These are phyloP conservation scores for Paecilomyces niveus DNA, from an alignment of 2,329 filamentous ascomycete genomes.

Conservation along the genomic window DNA sequence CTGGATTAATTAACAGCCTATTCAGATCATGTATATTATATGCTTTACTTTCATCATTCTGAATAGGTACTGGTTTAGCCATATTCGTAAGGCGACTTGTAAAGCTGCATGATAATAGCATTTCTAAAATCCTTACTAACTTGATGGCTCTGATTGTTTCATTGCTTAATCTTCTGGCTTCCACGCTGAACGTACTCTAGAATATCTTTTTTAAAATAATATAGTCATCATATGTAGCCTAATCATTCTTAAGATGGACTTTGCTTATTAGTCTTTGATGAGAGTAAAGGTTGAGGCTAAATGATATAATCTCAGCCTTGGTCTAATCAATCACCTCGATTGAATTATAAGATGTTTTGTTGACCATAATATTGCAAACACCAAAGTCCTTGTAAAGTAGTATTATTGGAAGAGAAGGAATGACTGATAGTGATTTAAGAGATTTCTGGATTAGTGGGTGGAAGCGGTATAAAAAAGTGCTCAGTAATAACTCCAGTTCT, in stretches of 20 bases:
- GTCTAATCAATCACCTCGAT: conserved; percentile 39
- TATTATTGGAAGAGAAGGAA: conserved; percentile 34
- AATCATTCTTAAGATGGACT: conserved; percentile 30
- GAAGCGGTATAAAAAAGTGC: conserved; percentile 29
- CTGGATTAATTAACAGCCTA: conserved; percentile 27
- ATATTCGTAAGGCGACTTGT: conserved; percentile 33
- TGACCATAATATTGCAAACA: conserved; percentile 34
- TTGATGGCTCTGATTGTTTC: conserved; percentile 21
- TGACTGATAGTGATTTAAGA: conserved; percentile 22
- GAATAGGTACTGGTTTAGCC: conserved; percentile 27
- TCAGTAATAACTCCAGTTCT: conserved; percentile 25
- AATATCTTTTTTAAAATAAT: conserved; percentile 20
- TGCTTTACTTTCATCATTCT: conserved; percentile 28
- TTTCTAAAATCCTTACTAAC: conserved; percentile 24
- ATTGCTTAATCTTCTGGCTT: conserved; percentile 21
- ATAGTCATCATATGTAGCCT: conserved; percentile 28
- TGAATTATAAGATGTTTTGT: conserved; percentile 32
- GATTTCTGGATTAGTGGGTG: conserved; percentile 21
- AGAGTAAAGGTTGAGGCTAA: conserved; percentile 34
- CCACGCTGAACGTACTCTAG: conserved; percentile 23
- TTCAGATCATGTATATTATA: conserved; percentile 35
- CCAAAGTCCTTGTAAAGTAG: conserved; percentile 35
- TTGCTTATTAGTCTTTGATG: conserved; percentile 26
- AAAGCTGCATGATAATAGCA: conserved; percentile 30
- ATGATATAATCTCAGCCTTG: conserved; percentile 33